These are phyloP conservation scores for Metschnikowia kunwiensis DNA, from an alignment of 805 yeast species.

Conservation along the genomic window DNA sequence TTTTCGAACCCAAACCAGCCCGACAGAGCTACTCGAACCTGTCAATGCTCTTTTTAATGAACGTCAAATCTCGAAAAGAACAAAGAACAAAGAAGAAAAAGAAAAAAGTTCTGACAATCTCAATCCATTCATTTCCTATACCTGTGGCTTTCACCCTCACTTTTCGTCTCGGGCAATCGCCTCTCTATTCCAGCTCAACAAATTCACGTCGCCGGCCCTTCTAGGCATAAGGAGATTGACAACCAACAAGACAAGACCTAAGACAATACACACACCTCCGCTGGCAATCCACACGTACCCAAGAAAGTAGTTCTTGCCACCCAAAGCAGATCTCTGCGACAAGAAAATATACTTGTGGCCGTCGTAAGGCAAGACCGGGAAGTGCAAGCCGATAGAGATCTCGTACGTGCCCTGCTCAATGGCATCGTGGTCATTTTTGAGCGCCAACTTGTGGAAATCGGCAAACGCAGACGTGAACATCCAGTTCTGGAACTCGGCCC, in stretches of 20 bases:
- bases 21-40: too few species aligned
- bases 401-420: slow-evolving; percentile 60
- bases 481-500: slow-evolving; percentile 48
- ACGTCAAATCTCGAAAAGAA: too few species aligned
- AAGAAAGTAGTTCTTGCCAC: slow-evolving; percentile 71
- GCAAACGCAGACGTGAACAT: slow-evolving; percentile 44
- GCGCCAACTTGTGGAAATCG: slow-evolving; percentile 47
- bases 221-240: slow-evolving; percentile 65
- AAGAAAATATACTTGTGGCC: slow-evolving; percentile 67
- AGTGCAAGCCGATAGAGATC: slow-evolving; percentile 65
- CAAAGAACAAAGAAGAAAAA: too few species aligned
- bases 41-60: too few species aligned
- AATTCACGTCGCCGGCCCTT: slow-evolving; percentile 67
- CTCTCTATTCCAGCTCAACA: slow-evolving; percentile 69
- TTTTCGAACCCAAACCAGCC: too few species aligned
- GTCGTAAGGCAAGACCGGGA: slow-evolving; percentile 68
- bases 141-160: too few species aligned
- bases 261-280: slow-evolving; percentile 63
- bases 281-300: slow-evolving; percentile 74
- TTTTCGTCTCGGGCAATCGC: slow-evolving; percentile 15
- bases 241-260: slow-evolving; percentile 50
- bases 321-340: slow-evolving; percentile 68
- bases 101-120: too few species aligned
- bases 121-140: background rate
- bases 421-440: slow-evolving; percentile 57